These are phyloP conservation scores for Baudoinia panamericana DNA, from an alignment of 495 filamentous ascomycete genomes.

Conservation along the genomic window DNA sequence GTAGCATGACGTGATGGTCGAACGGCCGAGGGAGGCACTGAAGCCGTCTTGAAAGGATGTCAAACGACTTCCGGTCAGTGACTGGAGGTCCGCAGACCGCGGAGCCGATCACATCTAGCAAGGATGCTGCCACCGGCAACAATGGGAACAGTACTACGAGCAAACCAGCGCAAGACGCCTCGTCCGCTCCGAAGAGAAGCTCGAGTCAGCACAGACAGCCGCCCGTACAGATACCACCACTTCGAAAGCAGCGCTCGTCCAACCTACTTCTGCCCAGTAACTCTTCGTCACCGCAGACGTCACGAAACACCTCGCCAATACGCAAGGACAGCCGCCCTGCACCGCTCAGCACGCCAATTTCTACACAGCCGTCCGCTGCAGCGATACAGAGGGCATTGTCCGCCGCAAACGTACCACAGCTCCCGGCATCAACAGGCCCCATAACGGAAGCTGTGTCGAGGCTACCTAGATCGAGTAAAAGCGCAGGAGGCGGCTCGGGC, in stretches of 20 bases:
- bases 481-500: slow-evolving; percentile 30
- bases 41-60: too few species aligned
- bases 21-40: too few species aligned
- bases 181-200: slow-evolving; percentile 2
- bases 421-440: slow-evolving; percentile 39
- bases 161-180: not conserved
- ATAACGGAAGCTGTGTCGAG: slow-evolving; percentile 43
- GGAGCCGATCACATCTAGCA: too few species aligned
- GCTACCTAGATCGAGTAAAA: slow-evolving; percentile 49
- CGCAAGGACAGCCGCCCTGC: slow-evolving; percentile 47
- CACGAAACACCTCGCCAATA: slow-evolving; percentile 26
- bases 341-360: slow-evolving; percentile 32
- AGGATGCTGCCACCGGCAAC: not conserved
- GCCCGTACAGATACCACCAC: slow-evolving; percentile 1
- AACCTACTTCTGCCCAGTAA: slow-evolving; percentile 13
- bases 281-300: slow-evolving; percentile 26
- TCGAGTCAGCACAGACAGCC: slow-evolving; percentile 6
- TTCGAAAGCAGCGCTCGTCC: slow-evolving; percentile 17
- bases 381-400: slow-evolving; percentile 53
- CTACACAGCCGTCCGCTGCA: slow-evolving; percentile 43
- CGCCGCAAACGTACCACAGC: slow-evolving; percentile 44
- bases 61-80: slow-evolving; percentile 21
- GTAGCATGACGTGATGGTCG: too few species aligned
- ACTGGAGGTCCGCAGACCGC: slow-evolving; percentile 19
- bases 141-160: not conserved